These are phyloP conservation scores for Sugiyamaella castrensis DNA, from an alignment of 1,139 yeast genomes.

Conservation along the genomic window DNA sequence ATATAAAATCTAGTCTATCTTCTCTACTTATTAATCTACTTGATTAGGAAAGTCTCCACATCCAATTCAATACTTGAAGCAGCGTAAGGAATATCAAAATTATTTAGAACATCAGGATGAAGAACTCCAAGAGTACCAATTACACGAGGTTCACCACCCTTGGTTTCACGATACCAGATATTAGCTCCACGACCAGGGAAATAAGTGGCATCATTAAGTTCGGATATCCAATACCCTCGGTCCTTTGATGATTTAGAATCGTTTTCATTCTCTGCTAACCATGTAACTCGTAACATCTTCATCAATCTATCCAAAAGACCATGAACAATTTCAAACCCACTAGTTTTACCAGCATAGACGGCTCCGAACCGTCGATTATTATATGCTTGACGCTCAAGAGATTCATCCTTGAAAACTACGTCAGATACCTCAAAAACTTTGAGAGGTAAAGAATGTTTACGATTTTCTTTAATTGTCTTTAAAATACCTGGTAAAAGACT, in stretches of 20 bases:
- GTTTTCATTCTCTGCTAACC: conserved; percentile 53
- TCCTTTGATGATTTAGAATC: conserved; percentile 31
- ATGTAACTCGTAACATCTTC: conserved; percentile 91
- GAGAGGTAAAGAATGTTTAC: conserved; percentile 93
- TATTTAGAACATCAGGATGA: conserved; percentile 88
- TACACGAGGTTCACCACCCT: conserved; percentile 38
- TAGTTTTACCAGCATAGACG: conserved; percentile 86
- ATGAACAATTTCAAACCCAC: conserved; percentile 93
- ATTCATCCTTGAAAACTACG: conserved; percentile 78
- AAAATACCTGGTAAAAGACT: conserved; percentile 90
- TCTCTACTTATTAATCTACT: conserved; percentile 2
- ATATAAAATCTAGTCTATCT: no score
- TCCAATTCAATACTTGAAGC: conserved; percentile 91
- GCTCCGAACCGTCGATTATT: conserved; percentile 97
- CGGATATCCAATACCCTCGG: conserved; percentile 60
- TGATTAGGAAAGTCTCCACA: conserved; percentile 48
- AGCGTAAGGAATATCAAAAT: conserved; percentile 81
- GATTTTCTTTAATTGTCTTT: conserved; percentile 93
- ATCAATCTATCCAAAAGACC: conserved; percentile 92
- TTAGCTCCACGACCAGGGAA: conserved; percentile 98
- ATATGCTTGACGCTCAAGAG: conserved; percentile 81
- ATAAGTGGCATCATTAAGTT: conserved; percentile 51
- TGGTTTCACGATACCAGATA: conserved; percentile 63
- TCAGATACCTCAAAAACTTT: conserved; percentile 95
- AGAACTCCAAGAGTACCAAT: conserved; percentile 90